Evolutionary conservation across 208 protist genomes (phyloP), one percentile per base, ranked within the genome.

Genomic region (Acanthamoeba triangularis): DNA sequence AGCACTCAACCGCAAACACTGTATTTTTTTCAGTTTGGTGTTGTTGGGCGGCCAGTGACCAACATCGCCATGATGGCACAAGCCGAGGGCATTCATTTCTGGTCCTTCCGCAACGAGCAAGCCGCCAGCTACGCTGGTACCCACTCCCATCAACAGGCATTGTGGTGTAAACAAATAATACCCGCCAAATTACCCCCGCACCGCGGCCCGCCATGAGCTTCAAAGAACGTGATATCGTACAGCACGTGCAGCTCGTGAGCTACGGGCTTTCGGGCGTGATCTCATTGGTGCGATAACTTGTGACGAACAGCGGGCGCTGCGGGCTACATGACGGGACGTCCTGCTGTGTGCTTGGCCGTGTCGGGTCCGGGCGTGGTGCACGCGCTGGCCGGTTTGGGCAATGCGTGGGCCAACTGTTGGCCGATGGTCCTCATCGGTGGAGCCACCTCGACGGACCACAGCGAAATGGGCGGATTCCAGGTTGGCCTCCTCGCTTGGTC

Each of bases 331-430:
- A 96, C 96, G 5, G 96, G 94, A 7, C 69, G 44, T 16, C 90
- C 96, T 41, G 96, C 90, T 13, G 59, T 88, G 56, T 93, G 87
- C 14, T 25, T 93, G 59, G 56, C 61, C 8, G 87, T 93, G 59
- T 93, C 87, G 44, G 95, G 95, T 37, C 95, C 95, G 13, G 96
- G 96, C 28, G 49, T 96, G 52, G 65, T 96, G 28, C 96, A 96
- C 63, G 80, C 69, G 41, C 47, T 96, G 1, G 96, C 94, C 5
- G 96, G 96, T 18, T 44, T 96, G 35, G 78, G 78, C 18, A 93
- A 96, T 47, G 96, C 96, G 1, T 82, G 44, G 94, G 47, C 67
- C 47, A 96, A 96, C 63, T 96, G 96, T 84, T 96, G 96, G 96
- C 96, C 96, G 23, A 94, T 96, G 93, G 61, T 96, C 13, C n/a